Evolutionary conservation across 805 yeast genomes (phyloP).

Genomic region (Nakazawaea wickerhamii): DNA sequence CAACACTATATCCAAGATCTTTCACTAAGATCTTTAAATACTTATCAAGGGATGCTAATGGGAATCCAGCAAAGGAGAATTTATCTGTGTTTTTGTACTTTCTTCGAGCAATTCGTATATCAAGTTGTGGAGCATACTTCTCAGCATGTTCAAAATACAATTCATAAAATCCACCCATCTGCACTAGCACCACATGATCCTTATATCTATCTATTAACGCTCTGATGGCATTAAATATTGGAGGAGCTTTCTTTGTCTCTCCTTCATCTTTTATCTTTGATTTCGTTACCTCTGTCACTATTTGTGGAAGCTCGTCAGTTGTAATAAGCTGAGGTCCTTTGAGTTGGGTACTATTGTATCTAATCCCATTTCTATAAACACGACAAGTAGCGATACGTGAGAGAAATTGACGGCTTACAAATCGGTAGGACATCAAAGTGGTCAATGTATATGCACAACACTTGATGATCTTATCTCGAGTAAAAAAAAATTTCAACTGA

Average conservation of each 20-base stretch:
- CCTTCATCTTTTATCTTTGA: not conserved
- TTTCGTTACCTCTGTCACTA: not conserved
- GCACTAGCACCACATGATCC: constrained; percentile 57
- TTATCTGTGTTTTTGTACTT: constrained; percentile 35
- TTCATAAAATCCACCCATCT: constrained; percentile 85
- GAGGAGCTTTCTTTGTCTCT: not conserved
- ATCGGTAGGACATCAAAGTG: not conserved
- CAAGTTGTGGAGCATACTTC: constrained; percentile 61
- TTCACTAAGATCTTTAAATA: constrained; percentile 72
- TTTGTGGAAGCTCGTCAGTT: not conserved
- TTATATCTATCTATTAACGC: constrained; percentile 11
- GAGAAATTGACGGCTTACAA: not conserved
- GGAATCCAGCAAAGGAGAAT: constrained; percentile 91
- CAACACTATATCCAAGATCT: constrained; percentile 66
- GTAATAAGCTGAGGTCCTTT: not conserved
- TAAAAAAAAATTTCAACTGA: too few relatives aligned
- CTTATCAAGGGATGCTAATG: constrained; percentile 61
- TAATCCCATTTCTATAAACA: not conserved
- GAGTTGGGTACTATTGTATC: not conserved
- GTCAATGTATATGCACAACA: not conserved
- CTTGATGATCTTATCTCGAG: not conserved
- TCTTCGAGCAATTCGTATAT: constrained; percentile 62
- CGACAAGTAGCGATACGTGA: not conserved
- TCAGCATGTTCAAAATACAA: constrained; percentile 87
- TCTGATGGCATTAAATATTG: constrained; percentile 7